phyloP scores from a whole-genome alignment of 108 stramenopile species.

The Nitzschia sp. region DNA sequence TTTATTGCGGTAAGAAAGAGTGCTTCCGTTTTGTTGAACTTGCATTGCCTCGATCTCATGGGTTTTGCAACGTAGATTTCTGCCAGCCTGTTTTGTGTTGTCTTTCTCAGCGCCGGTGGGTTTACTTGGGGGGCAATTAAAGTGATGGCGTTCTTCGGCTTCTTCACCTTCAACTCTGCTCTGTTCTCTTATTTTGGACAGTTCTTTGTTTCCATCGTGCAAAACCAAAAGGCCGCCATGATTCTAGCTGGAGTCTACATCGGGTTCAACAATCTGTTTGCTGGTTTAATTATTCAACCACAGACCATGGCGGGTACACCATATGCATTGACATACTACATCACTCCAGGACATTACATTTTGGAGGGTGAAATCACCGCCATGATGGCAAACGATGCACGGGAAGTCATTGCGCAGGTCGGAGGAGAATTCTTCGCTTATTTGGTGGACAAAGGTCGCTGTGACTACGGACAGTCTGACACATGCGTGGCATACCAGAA shows the following conservation, averaged over 20 bases:
- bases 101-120: slow-evolving; percentile 29
- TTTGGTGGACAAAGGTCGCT: slow-evolving; percentile 21
- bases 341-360: slow-evolving; percentile 64
- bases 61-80: not conserved
- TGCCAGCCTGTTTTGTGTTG: slow-evolving; percentile 14
- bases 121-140: slow-evolving; percentile 22
- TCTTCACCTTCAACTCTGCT: slow-evolving; percentile 64
- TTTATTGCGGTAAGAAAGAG: slow-evolving; percentile 32
- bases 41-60: not conserved
- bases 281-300: slow-evolving; percentile 58
- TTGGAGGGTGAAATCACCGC: slow-evolving; percentile 57
- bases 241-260: slow-evolving; percentile 60
- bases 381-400: slow-evolving; percentile 36
- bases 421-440: slow-evolving; percentile 46
- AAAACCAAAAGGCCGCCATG: slow-evolving; percentile 41
- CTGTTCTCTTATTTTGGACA: slow-evolving; percentile 72
- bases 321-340: slow-evolving; percentile 46
- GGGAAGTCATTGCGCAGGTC: slow-evolving; percentile 28
- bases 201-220: slow-evolving; percentile 59
- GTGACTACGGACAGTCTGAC: slow-evolving; percentile 6
- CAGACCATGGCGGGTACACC: slow-evolving; percentile 41
- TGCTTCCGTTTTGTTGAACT: not conserved
- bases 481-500: slow-evolving; percentile 31
- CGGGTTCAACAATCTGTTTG: slow-evolving; percentile 63
- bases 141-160: slow-evolving; percentile 41